phyloP scores from a whole-genome alignment of 2,329 filamentous ascomycete species.

The Emmonsiellopsis sp. region DNA sequence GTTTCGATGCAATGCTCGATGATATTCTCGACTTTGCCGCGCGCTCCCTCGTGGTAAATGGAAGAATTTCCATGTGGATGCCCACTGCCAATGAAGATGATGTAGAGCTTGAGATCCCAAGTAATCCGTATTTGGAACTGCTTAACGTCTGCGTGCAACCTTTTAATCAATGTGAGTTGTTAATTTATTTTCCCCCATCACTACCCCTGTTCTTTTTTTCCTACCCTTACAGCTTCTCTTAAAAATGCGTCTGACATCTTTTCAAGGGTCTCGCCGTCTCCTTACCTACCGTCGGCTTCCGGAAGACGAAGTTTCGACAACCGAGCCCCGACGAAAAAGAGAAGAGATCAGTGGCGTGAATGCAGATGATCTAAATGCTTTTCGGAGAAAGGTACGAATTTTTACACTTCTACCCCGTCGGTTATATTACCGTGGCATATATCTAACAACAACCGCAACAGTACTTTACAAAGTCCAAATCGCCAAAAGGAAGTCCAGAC shows the following conservation, averaged over 20 bases:
- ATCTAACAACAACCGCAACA: background rate
- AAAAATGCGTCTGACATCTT: background rate
- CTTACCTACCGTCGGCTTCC: slow-evolving; percentile 72
- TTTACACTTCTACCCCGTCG: background rate
- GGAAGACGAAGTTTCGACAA: slow-evolving; percentile 39
- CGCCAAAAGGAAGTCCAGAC: background rate
- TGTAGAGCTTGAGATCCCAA: slow-evolving; percentile 65
- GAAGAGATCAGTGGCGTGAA: slow-evolving; percentile 33
- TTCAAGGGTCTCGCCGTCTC: slow-evolving; percentile 70
- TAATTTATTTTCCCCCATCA: background rate
- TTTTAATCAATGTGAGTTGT: slow-evolving; percentile 71
- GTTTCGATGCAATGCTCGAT: slow-evolving; percentile 79
- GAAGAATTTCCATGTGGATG: slow-evolving; percentile 92
- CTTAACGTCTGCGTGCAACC: slow-evolving; percentile 70
- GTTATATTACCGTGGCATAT: background rate
- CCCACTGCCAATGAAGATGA: slow-evolving; percentile 76
- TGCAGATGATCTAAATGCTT: slow-evolving; percentile 60
- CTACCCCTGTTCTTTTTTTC: background rate
- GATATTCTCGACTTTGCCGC: slow-evolving; percentile 80
- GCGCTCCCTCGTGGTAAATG: slow-evolving; percentile 64
- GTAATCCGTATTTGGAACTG: slow-evolving; percentile 64
- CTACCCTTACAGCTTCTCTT: background rate
- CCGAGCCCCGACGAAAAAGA: slow-evolving; percentile 24
- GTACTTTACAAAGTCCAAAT: slow-evolving; percentile 1
- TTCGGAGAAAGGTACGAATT: slow-evolving; percentile 43